These are phyloP conservation scores for Monilinia vaccinii-corymbosi DNA, from an alignment of 2,329 filamentous ascomycete genomes.

Conservation along the genomic window DNA sequence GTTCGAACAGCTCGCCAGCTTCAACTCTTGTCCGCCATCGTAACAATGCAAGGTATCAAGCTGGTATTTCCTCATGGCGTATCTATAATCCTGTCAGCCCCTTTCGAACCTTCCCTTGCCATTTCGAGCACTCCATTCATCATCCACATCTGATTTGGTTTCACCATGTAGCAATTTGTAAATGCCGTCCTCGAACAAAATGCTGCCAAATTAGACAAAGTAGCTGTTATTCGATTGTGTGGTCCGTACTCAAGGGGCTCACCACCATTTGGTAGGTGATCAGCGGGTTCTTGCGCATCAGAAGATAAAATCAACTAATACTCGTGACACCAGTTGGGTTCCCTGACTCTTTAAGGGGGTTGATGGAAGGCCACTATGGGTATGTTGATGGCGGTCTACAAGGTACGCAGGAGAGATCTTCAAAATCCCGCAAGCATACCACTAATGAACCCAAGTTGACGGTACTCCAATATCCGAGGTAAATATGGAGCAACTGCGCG, in stretches of 20 bases:
- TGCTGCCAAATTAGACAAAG: conserved; percentile 38
- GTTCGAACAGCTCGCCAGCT: no score
- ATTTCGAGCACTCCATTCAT: neutral
- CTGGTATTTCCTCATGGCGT: neutral
- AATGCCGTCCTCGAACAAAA: conserved; percentile 44
- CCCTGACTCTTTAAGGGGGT: conserved; percentile 34
- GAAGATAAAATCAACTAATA: neutral
- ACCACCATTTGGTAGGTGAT: conserved; percentile 33
- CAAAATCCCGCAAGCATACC: neutral
- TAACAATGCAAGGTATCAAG: neutral
- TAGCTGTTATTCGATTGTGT: conserved; percentile 43
- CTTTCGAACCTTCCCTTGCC: neutral
- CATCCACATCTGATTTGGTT: neutral
- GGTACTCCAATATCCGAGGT: conserved; percentile 19
- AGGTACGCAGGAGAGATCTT: conserved; percentile 15
- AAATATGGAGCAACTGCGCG: conserved; percentile 21
- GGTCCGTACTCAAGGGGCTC: conserved; percentile 39
- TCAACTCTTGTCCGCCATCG: neutral
- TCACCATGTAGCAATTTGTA: conserved; percentile 34
- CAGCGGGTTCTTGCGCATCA: no score
- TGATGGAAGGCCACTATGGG: conserved; percentile 39
- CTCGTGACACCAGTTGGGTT: conserved; percentile 33
- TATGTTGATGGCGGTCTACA: conserved; percentile 37
- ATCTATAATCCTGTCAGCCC: neutral
- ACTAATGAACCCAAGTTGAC: conserved; percentile 20